Evolutionary conservation across 2,329 filamentous ascomycete genomes (phyloP).

Genomic region (Colletotrichum sojae): DNA sequence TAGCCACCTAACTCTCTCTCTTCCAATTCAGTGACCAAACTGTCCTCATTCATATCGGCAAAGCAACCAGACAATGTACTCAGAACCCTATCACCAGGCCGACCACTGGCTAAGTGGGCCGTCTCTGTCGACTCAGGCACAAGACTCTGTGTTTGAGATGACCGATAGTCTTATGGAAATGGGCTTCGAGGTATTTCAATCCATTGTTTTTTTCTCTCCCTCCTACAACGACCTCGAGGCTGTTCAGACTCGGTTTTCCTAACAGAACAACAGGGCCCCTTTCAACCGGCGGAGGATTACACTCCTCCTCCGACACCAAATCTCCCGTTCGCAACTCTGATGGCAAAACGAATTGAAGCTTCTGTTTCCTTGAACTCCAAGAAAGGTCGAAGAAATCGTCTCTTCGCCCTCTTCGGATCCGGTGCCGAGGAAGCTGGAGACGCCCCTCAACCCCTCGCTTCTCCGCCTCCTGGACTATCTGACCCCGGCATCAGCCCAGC

Average conservation of each 20-base stretch:
- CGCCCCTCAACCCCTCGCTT: not conserved
- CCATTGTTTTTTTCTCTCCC: not conserved
- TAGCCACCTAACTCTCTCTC: not conserved
- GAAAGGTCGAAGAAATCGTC: slow-evolving; percentile 8
- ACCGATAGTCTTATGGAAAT: not conserved
- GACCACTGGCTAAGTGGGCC: not conserved
- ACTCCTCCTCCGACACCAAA: not conserved
- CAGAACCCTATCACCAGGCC: slow-evolving; percentile 1
- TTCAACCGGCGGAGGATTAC: not conserved
- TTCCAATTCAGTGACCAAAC: not conserved
- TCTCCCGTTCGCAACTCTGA: not conserved
- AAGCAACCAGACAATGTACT: not conserved
- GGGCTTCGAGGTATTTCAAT: not conserved
- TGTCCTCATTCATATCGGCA: not conserved
- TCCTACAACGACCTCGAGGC: not conserved
- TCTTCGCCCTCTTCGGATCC: slow-evolving; percentile 25
- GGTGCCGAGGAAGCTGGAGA: not conserved
- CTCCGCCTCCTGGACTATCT: not conserved
- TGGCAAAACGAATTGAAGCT: not conserved
- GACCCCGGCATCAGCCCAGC: not conserved
- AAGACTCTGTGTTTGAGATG: not conserved
- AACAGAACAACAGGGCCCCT: slow-evolving; percentile 1
- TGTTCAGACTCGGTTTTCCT: not conserved
- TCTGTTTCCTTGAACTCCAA: not conserved
- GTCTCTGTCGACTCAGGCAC: not conserved